Percentiles rank a stretch among this genome's conserved stretches.
These are phyloP conservation scores for Termitomyces sp. DNA, from an alignment of 768 basidiomycete genomes.

Conservation along the genomic window DNA sequence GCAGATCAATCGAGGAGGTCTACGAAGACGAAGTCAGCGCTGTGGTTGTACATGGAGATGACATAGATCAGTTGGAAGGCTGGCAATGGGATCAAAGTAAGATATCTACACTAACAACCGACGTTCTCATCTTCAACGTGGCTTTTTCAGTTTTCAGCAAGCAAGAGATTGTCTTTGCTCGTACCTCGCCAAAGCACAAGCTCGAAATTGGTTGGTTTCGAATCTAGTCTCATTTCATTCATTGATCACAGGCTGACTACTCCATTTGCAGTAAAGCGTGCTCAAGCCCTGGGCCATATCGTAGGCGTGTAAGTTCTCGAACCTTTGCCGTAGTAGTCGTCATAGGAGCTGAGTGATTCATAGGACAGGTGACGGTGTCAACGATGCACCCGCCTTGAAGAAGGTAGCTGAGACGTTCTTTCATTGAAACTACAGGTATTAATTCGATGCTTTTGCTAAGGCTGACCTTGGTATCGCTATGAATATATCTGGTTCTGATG, in stretches of 20 bases:
- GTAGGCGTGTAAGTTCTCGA: conserved; percentile 56
- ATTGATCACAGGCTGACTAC: background rate
- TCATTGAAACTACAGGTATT: background rate
- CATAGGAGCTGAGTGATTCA: background rate
- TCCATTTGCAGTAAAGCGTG: conserved; percentile 49
- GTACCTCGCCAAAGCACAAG: conserved; percentile 70
- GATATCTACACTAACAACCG: conserved; percentile 14
- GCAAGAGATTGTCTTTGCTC: conserved; percentile 66
- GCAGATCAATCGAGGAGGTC: conserved; percentile 47
- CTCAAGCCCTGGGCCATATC: conserved; percentile 65
- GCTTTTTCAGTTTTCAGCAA: conserved; percentile 50
- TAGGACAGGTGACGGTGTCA: conserved; percentile 69
- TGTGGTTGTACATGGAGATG: conserved; percentile 64
- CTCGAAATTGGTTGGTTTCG: conserved; percentile 55
- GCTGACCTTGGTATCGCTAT: conserved; percentile 72
- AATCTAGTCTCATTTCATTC: background rate
- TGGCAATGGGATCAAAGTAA: conserved; percentile 74
- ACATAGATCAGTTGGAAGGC: conserved; percentile 58
- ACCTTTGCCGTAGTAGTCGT: background rate
- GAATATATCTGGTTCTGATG: conserved; percentile 72
- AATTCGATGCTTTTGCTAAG: conserved; percentile 15
- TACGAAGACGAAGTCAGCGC: conserved; percentile 67
- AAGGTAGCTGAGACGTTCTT: conserved; percentile 26
- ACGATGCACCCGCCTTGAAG: conserved; percentile 67
- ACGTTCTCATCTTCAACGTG: background rate